Base-by-base conservation (phyloP, 345 rosid genomes). In the Eucalyptus victrix region DNA sequence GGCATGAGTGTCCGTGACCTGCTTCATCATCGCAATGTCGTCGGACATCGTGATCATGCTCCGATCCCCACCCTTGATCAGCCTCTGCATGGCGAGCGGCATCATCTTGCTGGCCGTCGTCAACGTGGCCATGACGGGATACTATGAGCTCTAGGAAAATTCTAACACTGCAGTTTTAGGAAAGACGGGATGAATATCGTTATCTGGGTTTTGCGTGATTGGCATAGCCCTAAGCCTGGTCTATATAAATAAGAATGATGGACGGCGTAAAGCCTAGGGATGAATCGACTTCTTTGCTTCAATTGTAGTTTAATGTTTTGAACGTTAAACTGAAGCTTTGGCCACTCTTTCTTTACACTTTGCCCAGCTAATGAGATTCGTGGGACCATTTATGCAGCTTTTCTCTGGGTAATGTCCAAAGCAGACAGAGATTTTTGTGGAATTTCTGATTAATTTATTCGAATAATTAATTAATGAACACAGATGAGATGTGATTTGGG, bases 261-360 rank as follows among this genome's bases (percentile, higher is more conserved):
- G 37, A 58, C n/a, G 19, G 51, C 28, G 37, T 21, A 60, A 47
- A 50, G 26, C 26, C 65, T 67, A 24, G 49, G 88, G 76, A 86
- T 90, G 95, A 94, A 94, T 95, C 96, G 83, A 94, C 96, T 94
- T 93, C 96, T 94, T 97, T 96, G 94, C 97, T 97, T 95, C 94
- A n/a, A 69, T 69, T 87, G 83, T 87, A 94, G 94, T 96, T 95
- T 53, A 92, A 88, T 89, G 89, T 44, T 50, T 67, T 32, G 44
- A 6, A 44, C 81, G 86, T 69, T 44, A 88, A 19, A 28, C 9
- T 49, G 85, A 88, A 88, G 89, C 85, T 30, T 88, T 11, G 83
- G 83, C 16, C 83, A 3, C 28, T 37, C 45, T 37, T 10, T 72
- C 26, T 37, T 72, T 19, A 72, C 14, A 23, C 45, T 21, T 72